Evolutionary conservation across 352 stramenopile genomes (phyloP).

Genomic region (Bremia lactucae): DNA sequence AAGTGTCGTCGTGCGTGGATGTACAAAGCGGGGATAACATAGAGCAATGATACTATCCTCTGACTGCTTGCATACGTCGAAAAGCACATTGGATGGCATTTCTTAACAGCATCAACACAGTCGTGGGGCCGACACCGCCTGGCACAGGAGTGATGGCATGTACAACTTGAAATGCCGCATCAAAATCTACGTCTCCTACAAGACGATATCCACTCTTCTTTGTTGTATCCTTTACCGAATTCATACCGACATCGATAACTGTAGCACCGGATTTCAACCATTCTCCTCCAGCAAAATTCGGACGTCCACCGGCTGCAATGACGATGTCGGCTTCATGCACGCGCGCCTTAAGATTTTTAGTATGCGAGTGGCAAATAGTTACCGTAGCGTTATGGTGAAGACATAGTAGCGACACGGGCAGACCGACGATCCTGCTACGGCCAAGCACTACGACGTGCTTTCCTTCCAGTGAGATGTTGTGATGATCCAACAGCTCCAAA

Average conservation of each 20-base stretch:
- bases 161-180: constrained; percentile 69
- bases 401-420: constrained; percentile 93
- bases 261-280: constrained; percentile 96
- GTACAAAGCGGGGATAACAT: too few relatives aligned
- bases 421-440: constrained; percentile 94
- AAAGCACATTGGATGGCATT: constrained; percentile 63
- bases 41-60: too few relatives aligned
- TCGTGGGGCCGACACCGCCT: constrained; percentile 96
- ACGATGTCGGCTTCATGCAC: constrained; percentile 92
- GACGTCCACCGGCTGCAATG: constrained; percentile 90
- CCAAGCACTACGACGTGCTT: constrained; percentile 96
- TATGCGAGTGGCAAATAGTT: constrained; percentile 96
- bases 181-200: constrained; percentile 96
- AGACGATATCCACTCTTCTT: constrained; percentile 86
- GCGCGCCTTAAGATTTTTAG: constrained; percentile 67
- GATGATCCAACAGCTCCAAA: constrained; percentile 90
- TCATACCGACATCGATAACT: constrained; percentile 99
- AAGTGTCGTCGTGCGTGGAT: too few relatives aligned
- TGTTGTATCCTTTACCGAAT: constrained; percentile 84
- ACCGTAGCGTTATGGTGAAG: constrained; percentile 94
- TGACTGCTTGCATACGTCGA: constrained; percentile 14
- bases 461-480: constrained; percentile 84
- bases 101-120: constrained; percentile 88
- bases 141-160: constrained; percentile 96
- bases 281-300: constrained; percentile 87